A percentile compares a stretch with the other conserved stretches of the same genome.
phyloP scores from a whole-genome alignment of 1,139 yeast genomes.

The Suhomyces bokatorum region DNA sequence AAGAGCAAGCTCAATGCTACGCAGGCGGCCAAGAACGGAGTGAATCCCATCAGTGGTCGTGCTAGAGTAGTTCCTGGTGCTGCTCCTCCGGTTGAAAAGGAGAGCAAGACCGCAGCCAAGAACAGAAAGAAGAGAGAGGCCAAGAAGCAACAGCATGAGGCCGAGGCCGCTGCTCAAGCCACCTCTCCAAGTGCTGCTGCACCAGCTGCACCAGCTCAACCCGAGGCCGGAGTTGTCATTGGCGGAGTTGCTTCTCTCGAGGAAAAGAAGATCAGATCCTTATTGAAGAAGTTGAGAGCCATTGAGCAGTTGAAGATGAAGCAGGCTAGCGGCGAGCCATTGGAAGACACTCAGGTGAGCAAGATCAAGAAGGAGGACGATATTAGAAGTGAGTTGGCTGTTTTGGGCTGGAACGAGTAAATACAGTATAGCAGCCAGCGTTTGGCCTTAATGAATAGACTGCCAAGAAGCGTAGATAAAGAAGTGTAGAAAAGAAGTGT shows the following conservation, averaged over 20 bases:
- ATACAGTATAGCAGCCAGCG: background rate
- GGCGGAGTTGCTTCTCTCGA: slow-evolving; percentile 72
- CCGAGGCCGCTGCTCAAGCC: slow-evolving; percentile 17
- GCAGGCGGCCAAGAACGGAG: slow-evolving; percentile 25
- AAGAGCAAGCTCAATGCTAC: slow-evolving; percentile 23
- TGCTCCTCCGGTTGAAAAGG: slow-evolving; percentile 41
- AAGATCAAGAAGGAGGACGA: slow-evolving; percentile 86
- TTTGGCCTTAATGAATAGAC: slow-evolving; percentile 1
- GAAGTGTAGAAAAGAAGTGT: background rate
- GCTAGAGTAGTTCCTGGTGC: slow-evolving; percentile 45
- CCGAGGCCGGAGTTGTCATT: slow-evolving; percentile 39
- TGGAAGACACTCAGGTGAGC: slow-evolving; percentile 90
- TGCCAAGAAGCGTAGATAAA: background rate
- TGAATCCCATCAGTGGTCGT: slow-evolving; percentile 26
- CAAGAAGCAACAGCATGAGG: slow-evolving; percentile 44
- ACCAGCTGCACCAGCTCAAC: slow-evolving; percentile 14
- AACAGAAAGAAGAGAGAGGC: slow-evolving; percentile 80
- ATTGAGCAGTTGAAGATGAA: slow-evolving; percentile 86
- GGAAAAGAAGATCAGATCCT: slow-evolving; percentile 88
- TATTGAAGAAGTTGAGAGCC: slow-evolving; percentile 90
- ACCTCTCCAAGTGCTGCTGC: slow-evolving; percentile 14
- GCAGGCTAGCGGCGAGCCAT: slow-evolving; percentile 77
- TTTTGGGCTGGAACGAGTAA: slow-evolving; percentile 65
- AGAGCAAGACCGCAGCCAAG: slow-evolving; percentile 67
- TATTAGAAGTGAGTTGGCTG: slow-evolving; percentile 68